phyloP scores from a whole-genome alignment of 108 stramenopile species.

The Conticribra weissflogii region DNA sequence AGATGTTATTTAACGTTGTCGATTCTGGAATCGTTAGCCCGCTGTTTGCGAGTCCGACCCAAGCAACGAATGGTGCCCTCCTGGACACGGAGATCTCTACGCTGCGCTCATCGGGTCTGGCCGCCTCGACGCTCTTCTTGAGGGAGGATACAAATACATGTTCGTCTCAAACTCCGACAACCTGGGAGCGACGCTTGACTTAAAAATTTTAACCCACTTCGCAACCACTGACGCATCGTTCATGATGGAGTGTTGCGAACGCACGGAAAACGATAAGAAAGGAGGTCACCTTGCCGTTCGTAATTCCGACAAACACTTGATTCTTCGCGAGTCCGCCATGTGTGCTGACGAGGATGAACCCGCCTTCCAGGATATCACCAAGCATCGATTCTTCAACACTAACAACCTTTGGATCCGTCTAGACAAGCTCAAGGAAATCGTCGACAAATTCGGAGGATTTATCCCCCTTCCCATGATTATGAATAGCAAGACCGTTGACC shows the following conservation, averaged over 20 bases:
- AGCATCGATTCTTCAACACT: constrained; percentile 99
- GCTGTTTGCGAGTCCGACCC: constrained; percentile 79
- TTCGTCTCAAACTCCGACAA: constrained; percentile 99
- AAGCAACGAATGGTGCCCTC: constrained; percentile 99
- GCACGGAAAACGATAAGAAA: constrained; percentile 99
- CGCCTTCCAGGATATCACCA: constrained; percentile 94
- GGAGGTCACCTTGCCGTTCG: constrained; percentile 97
- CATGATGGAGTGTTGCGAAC: constrained; percentile 98
- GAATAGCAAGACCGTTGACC: constrained; percentile 98
- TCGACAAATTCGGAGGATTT: constrained; percentile 91
- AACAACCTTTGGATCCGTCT: constrained; percentile 99
- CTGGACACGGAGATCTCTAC: constrained; percentile 99
- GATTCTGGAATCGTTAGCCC: constrained; percentile 66
- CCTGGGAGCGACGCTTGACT: constrained; percentile 97
- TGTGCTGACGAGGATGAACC: constrained; percentile 95
- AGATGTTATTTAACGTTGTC: too few species aligned
- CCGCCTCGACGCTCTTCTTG: constrained; percentile 89
- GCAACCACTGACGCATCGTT: constrained; percentile 91
- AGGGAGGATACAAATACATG: constrained; percentile 98
- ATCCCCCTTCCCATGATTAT: constrained; percentile 98
- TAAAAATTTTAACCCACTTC: constrained; percentile 94
- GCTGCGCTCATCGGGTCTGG: constrained; percentile 97
- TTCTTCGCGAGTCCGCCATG: constrained; percentile 98
- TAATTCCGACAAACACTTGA: constrained; percentile 84
- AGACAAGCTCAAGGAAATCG: constrained; percentile 95